phyloP scores from a whole-genome alignment of 1,284 basidiomycete species.

The Polyporus tsugae region DNA sequence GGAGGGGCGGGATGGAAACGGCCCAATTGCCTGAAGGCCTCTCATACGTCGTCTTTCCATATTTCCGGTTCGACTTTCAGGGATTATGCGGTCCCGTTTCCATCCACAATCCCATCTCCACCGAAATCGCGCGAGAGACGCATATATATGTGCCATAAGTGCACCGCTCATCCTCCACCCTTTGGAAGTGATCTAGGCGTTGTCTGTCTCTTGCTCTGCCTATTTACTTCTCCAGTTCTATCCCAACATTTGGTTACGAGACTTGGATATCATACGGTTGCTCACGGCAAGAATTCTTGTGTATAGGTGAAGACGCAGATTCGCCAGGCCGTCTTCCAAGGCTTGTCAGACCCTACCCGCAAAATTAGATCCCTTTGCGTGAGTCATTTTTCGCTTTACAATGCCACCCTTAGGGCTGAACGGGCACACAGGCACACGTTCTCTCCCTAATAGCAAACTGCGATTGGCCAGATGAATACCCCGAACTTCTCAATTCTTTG shows the following conservation, averaged over 20 bases:
- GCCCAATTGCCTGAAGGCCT: no score
- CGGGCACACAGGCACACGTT: slow-evolving; percentile 71
- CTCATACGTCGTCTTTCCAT: no score
- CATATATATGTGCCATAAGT: no score
- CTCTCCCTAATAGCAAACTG: slow-evolving; percentile 86
- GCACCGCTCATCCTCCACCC: no score
- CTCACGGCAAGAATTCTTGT: not conserved
- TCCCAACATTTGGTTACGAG: not conserved
- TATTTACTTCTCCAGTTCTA: not conserved
- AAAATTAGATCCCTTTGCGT: slow-evolving; percentile 88
- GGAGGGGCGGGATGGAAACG: not conserved
- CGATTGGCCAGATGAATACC: slow-evolving; percentile 96
- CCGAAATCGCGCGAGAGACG: not conserved
- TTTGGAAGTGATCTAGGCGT: no score
- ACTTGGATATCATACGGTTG: not conserved
- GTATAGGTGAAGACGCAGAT: slow-evolving; percentile 80
- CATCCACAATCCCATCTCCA: no score
- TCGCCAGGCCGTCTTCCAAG: slow-evolving; percentile 77
- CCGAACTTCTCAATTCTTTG: slow-evolving; percentile 78
- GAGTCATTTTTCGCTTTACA: slow-evolving; percentile 41
- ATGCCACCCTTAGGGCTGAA: not conserved
- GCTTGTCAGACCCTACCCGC: slow-evolving; percentile 83
- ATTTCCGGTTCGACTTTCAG: no score
- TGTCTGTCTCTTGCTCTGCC: no score
- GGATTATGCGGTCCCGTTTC: no score